Conservation (phyloP, 257 asterid genomes). For the Gentiana straminea region DNA sequence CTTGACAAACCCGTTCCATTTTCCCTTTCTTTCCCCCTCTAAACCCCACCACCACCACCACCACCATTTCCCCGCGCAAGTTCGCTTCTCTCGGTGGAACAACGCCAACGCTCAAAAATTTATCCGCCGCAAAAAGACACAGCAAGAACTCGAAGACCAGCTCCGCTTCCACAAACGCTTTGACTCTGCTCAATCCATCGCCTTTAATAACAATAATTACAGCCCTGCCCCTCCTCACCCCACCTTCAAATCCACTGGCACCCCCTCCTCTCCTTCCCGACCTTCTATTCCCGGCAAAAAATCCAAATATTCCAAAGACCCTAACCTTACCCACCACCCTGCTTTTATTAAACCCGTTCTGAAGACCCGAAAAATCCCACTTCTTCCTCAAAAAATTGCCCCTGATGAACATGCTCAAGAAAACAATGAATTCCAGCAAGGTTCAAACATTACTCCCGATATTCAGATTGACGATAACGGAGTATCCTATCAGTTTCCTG, state of each 20-base stretch:
- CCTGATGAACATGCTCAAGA: neutral
- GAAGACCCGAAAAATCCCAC: slow-evolving; percentile 24
- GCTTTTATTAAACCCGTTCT: slow-evolving; percentile 40
- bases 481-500: slow-evolving; percentile 57
- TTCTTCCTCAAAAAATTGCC: neutral
- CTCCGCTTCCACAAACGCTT: slow-evolving; percentile 63
- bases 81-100: slow-evolving; percentile 97
- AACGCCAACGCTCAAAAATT: slow-evolving; percentile 88
- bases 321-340: slow-evolving; percentile 29
- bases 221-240: slow-evolving; percentile 40
- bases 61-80: slow-evolving; percentile 42
- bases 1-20: slow-evolving; percentile 35
- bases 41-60: slow-evolving; percentile 24
- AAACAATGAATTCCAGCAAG: slow-evolving; percentile 8
- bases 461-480: slow-evolving; percentile 65
- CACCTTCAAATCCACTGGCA: slow-evolving; percentile 60
- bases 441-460: slow-evolving; percentile 15
- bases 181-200: slow-evolving; percentile 57
- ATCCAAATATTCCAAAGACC: slow-evolving; percentile 65
- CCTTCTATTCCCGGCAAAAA: slow-evolving; percentile 77
- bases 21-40: slow-evolving; percentile 65
- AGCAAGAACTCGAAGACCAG: slow-evolving; percentile 71
- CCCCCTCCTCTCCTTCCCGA: slow-evolving; percentile 78
- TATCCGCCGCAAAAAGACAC: slow-evolving; percentile 43
- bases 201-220: slow-evolving; percentile 63